phyloP scores from a whole-genome alignment of 164 flowering plant genomes.

The Vitis rupestris region DNA sequence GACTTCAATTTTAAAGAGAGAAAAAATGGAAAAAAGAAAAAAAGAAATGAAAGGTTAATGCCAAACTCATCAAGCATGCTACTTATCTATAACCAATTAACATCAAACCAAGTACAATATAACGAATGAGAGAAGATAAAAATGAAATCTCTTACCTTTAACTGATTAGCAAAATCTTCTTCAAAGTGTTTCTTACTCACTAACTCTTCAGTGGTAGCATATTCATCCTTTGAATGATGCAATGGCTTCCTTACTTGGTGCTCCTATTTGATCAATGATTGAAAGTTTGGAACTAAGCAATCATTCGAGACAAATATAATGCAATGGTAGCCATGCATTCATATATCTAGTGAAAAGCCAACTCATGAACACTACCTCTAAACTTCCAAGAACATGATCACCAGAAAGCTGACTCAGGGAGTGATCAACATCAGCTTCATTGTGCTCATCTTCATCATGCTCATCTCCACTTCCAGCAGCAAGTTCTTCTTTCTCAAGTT shows the following conservation, averaged over 20 bases:
- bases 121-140: constrained; percentile 3
- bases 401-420: constrained; percentile 16
- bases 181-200: constrained; percentile 4
- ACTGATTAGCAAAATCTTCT: constrained; percentile 12
- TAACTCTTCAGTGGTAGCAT: constrained; percentile 2
- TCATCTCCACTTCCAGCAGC: constrained; percentile 29
- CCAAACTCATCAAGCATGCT: neutral
- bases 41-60: constrained; percentile 5
- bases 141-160: constrained; percentile 18
- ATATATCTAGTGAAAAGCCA: neutral
- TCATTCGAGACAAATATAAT: neutral
- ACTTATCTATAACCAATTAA: neutral
- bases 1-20: too few species aligned
- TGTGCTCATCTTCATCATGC: constrained; percentile 21
- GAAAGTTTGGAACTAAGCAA: neutral
- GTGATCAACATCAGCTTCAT: constrained; percentile 11
- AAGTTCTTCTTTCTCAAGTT: constrained; percentile 77
- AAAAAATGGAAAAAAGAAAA: too few species aligned
- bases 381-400: constrained; percentile 18
- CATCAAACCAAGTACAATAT: neutral
- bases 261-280: constrained; percentile 9
- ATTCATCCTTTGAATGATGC: constrained; percentile 13
- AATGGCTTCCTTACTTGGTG: constrained; percentile 10
- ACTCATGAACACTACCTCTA: constrained; percentile 33
- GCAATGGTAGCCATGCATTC: constrained; percentile 1